Base-by-base conservation (phyloP, 495 filamentous ascomycete species). In the Aspergillus haitiensis region DNA sequence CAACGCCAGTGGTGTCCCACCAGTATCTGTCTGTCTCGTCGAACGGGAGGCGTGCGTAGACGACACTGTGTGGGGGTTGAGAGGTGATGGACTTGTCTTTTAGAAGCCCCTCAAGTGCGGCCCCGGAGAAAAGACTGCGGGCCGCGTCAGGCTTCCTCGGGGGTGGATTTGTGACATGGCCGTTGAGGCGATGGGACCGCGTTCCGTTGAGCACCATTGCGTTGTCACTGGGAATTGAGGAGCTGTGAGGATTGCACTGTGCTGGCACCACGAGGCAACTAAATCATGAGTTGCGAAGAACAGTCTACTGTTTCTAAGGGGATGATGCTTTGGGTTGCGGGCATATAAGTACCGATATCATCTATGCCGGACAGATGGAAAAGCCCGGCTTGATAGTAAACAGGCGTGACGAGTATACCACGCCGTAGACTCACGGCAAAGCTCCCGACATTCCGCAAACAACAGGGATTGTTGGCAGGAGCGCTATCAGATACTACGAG, bases 1-100 rank as follows among this genome's bases (percentile, higher is more conserved):
- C 46, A 32, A 49, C 5, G 46, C 46, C 46, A 21, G 46, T 49
- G n/a, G 46, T 49, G 13, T 49, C 13, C 46, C 46, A 49, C 46
- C 46, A 49, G 46, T 49, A 49, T 6, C 16, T 49, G 31, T 49
- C 46, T 32, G 46, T 49, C 21, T 49, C 21, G 46, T 49, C 46
- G 46, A 49, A 49, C 16, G 46, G 46, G 21, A 49, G 46, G 46
- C n/a, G 46, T 5, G 46, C 16, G 46, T 32, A 32, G 16, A 49
- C 11, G 31, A 49, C n/a, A 11, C 21, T 18, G 46, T 49, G 13
- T 49, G 46, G 46, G 16, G 46, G 46, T 49, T 18, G 11, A 49
- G 46, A 49, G 31, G 46, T 32, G 46, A 49, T 32, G 16, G n/a
- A 49, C 31, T 49, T 18, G n/a, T 49, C 46, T 21, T 49, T 49